A percentile compares a stretch with the other conserved stretches of the same genome.
These are phyloP conservation scores for Calocybe gambosa DNA, from an alignment of 1,284 basidiomycete species.

Conservation along the genomic window DNA sequence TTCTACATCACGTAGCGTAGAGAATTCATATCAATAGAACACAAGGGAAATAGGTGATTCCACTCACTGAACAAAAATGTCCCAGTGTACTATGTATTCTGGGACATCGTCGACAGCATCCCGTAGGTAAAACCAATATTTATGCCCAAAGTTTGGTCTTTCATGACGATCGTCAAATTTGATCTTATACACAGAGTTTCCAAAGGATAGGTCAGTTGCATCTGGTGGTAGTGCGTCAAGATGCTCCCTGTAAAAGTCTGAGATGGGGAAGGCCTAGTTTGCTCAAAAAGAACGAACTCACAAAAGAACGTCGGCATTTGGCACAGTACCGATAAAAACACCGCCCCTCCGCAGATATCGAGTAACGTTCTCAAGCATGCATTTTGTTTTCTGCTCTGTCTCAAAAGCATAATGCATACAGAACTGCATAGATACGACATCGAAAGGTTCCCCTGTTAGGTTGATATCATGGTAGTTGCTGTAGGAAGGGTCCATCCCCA, in stretches of 20 bases:
- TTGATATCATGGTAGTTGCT: conserved; percentile 7
- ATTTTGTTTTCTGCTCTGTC: conserved; percentile 75
- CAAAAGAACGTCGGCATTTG: conserved; percentile 78
- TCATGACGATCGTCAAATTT: conserved; percentile 70
- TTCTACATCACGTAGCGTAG: conserved; percentile 35
- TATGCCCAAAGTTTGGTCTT: conserved; percentile 77
- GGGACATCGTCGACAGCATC: conserved; percentile 98
- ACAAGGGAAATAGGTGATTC: neutral
- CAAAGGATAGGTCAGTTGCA: conserved; percentile 70
- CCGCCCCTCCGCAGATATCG: conserved; percentile 80
- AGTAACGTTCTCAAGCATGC: conserved; percentile 92
- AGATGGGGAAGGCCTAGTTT: conserved; percentile 6
- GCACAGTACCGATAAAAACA: conserved; percentile 91
- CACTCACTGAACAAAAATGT: conserved; percentile 80
- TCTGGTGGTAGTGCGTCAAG: conserved; percentile 60
- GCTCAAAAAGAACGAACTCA: conserved; percentile 35
- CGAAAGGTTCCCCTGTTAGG: conserved; percentile 53
- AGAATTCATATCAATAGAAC: neutral
- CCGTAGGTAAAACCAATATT: conserved; percentile 89
- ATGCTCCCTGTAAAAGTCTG: conserved; percentile 43
- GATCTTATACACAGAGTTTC: conserved; percentile 88
- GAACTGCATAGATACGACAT: conserved; percentile 97
- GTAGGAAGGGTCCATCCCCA: conserved; percentile 25
- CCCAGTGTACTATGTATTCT: conserved; percentile 95
- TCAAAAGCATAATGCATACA: conserved; percentile 99